Evolutionary conservation across 495 filamentous ascomycete genomes (phyloP).

Genomic region (Lentithecium fluviatile): DNA sequence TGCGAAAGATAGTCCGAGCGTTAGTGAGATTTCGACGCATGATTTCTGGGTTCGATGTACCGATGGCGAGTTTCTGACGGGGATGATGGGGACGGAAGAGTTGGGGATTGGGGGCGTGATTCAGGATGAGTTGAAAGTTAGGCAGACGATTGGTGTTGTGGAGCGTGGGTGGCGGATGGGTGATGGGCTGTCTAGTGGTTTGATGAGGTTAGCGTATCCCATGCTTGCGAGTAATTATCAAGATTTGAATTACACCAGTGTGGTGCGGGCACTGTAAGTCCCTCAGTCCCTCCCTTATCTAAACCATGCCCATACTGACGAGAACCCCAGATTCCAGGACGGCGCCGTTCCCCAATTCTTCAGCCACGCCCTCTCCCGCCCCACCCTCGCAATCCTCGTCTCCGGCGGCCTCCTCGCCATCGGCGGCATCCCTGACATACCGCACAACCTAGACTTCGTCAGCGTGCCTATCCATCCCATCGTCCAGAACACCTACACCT

Average conservation of each 20-base stretch:
- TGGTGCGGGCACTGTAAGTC: conserved; percentile 13
- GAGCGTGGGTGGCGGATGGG: conserved; percentile 51
- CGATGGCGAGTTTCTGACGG: conserved; percentile 56
- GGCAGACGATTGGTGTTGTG: conserved; percentile 56
- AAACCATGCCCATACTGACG: conserved; percentile 58
- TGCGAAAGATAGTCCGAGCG: conserved; percentile 37
- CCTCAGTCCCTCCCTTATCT: conserved; percentile 1
- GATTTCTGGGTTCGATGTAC: conserved; percentile 62
- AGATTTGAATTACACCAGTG: conserved; percentile 30
- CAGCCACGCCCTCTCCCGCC: conserved; percentile 49
- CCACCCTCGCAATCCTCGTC: conserved; percentile 1
- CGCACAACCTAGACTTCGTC: conserved; percentile 42
- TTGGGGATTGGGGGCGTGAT: conserved; percentile 51
- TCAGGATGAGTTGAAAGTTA: conserved; percentile 36
- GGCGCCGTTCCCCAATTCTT: conserved; percentile 55
- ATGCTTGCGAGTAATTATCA: conserved; percentile 50
- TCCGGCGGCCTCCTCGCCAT: conserved; percentile 49
- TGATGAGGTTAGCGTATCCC: conserved; percentile 64
- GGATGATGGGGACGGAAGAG: conserved; percentile 57
- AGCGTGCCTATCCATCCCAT: conserved; percentile 42
- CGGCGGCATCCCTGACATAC: conserved; percentile 53
- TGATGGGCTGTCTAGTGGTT: conserved; percentile 52
- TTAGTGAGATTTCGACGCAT: conserved; percentile 45
- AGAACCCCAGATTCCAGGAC: conserved; percentile 54
- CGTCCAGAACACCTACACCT: conserved; percentile 32